phyloP scores from a whole-genome alignment of 1,139 yeast genomes.

The Citeromyces hawaiiensis region DNA sequence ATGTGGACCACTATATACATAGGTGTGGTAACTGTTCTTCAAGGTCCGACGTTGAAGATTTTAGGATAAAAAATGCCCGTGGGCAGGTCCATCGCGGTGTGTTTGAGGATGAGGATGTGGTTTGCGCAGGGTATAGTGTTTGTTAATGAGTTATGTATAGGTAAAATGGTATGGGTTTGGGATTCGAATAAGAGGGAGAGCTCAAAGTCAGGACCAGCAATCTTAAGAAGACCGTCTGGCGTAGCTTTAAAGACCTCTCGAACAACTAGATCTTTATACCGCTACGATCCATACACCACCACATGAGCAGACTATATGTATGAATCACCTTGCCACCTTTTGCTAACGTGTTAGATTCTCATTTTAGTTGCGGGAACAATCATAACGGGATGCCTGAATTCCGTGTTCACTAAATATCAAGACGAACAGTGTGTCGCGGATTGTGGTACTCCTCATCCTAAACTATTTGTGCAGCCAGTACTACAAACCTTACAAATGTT shows the following conservation, averaged over 20 bases:
- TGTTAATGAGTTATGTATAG: no score
- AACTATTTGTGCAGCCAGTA: conserved; percentile 65
- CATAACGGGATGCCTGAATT: conserved; percentile 61
- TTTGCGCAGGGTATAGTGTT: no score
- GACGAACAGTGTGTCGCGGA: conserved; percentile 61
- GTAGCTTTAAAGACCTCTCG: no score
- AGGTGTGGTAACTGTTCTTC: neutral
- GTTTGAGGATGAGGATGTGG: no score
- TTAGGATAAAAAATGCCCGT: no score
- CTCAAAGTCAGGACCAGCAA: no score
- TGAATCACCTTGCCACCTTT: neutral
- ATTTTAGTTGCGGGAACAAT: conserved; percentile 37
- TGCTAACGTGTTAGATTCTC: conserved; percentile 8
- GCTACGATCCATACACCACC: neutral
- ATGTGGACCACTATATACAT: neutral
- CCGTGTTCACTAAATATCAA: conserved; percentile 64
- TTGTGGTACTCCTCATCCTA: conserved; percentile 31
- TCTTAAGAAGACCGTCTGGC: no score
- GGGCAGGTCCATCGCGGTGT: no score
- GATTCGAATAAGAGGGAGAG: no score
- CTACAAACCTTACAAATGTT: conserved; percentile 77
- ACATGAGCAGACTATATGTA: neutral
- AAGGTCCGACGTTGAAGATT: no score
- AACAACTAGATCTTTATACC: no score
- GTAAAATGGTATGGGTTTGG: no score